These are phyloP conservation scores for Zymoseptoria crescenta DNA, from an alignment of 2,329 filamentous ascomycete species.

Conservation along the genomic window DNA sequence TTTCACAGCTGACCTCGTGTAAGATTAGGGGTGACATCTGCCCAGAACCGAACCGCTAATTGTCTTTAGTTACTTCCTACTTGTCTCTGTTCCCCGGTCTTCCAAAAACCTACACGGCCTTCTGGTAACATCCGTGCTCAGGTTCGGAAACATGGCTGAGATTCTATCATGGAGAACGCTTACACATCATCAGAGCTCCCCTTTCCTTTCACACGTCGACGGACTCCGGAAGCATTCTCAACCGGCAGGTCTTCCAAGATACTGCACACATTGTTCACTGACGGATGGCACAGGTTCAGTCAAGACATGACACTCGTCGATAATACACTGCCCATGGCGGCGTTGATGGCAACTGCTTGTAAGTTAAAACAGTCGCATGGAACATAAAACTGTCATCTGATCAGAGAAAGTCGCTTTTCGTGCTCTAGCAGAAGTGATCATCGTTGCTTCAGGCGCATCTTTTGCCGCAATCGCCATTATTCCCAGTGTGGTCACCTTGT, in stretches of 20 bases:
- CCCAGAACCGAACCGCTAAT: background rate
- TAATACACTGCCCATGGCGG: constrained; percentile 29
- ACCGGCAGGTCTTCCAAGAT: background rate
- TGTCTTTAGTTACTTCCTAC: background rate
- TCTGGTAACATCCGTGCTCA: background rate
- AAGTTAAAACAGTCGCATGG: background rate
- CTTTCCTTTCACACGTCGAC: background rate
- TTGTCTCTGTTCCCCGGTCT: background rate
- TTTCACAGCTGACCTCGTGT: background rate
- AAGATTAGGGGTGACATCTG: background rate
- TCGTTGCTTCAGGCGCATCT: background rate
- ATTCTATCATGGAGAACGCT: too few relatives aligned
- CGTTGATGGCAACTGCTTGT: background rate
- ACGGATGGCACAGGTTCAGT: constrained; percentile 27
- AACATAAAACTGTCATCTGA: background rate
- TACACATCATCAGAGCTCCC: background rate
- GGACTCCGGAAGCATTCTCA: background rate
- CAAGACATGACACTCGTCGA: constrained; percentile 43
- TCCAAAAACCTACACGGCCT: background rate
- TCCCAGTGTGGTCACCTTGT: constrained; percentile 24
- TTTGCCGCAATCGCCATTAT: constrained; percentile 27
- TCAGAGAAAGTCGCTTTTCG: background rate
- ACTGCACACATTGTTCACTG: background rate
- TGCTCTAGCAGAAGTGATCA: background rate
- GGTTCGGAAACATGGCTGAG: too few relatives aligned